These are phyloP conservation scores for Gracilaria domingensis DNA, from an alignment of 23 red algal genomes.

Conservation along the genomic window DNA sequence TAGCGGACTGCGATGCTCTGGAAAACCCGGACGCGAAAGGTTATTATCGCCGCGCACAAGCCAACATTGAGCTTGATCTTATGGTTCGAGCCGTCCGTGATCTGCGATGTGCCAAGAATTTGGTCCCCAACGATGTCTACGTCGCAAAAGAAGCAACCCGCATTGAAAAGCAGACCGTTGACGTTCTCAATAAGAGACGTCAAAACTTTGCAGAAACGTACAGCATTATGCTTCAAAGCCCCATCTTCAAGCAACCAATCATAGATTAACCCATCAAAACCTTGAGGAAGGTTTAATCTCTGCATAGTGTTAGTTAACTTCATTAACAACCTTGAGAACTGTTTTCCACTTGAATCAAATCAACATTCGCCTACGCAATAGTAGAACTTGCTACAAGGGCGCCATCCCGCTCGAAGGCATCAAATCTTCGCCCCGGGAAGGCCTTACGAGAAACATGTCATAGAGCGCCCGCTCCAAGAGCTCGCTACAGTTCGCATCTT, in stretches of 20 bases:
- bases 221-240: constrained; percentile 29
- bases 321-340: neutral
- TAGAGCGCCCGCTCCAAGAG: constrained; percentile 64
- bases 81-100: constrained; percentile 36
- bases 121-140: constrained; percentile 39
- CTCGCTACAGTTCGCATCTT: constrained; percentile 50
- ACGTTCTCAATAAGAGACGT: constrained; percentile 24
- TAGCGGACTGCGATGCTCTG: constrained; percentile 37
- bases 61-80: constrained; percentile 19
- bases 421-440: neutral
- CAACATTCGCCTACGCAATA: neutral
- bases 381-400: neutral
- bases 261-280: constrained; percentile 13
- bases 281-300: neutral
- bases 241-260: constrained; percentile 32
- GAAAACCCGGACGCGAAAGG: constrained; percentile 31
- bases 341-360: neutral
- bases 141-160: constrained; percentile 8
- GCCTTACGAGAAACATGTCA: constrained; percentile 51
- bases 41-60: constrained; percentile 45
- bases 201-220: constrained; percentile 65
- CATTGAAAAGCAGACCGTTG: constrained; percentile 15
- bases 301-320: constrained; percentile 1
- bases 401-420: neutral
- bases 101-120: constrained; percentile 10